phyloP scores from a whole-genome alignment of 495 filamentous ascomycete species.

The Neurospora pannonica region DNA sequence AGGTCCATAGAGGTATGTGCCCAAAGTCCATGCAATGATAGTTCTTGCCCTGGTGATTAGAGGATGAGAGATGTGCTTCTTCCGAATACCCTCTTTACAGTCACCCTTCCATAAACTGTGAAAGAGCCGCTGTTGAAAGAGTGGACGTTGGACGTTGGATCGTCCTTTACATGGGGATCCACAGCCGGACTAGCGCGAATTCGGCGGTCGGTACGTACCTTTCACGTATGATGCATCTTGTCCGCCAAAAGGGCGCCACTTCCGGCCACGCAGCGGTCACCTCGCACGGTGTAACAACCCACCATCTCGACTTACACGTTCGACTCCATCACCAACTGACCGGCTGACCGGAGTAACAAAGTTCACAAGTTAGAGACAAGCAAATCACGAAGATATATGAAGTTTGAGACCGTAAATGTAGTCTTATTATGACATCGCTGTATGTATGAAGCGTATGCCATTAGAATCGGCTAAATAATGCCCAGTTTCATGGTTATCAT shows the following conservation, averaged over 20 bases:
- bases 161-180: neutral
- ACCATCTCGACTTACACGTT: neutral
- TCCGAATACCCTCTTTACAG: neutral
- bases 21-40: neutral
- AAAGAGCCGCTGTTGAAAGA: neutral
- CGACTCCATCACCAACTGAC: neutral
- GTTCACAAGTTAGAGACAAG: neutral
- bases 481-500: neutral
- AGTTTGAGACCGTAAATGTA: neutral
- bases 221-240: neutral
- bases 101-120: neutral
- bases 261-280: neutral
- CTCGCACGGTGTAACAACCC: neutral
- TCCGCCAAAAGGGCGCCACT: neutral
- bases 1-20: neutral
- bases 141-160: neutral
- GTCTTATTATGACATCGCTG: neutral
- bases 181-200: neutral
- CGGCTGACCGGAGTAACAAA: neutral
- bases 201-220: neutral
- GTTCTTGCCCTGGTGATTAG: neutral
- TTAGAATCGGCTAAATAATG: neutral
- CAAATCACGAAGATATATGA: neutral
- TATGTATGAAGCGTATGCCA: neutral
- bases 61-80: neutral